Evolutionary conservation across 257 asterid species (phyloP).

Genomic region (Fraxinus americana): DNA sequence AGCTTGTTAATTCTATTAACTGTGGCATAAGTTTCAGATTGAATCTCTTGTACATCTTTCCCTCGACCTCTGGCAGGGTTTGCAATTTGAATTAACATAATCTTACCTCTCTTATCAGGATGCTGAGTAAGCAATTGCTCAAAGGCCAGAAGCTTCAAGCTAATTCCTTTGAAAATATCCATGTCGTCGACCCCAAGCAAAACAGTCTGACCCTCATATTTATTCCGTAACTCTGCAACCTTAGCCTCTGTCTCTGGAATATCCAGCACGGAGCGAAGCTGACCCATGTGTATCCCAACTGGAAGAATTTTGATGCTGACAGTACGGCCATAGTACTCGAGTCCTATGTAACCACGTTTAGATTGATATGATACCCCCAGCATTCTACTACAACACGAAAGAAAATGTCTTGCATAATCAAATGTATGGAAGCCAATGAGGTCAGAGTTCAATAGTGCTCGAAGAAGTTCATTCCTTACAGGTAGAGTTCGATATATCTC

Average conservation of each 20-base stretch:
- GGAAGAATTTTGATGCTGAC: constrained; percentile 85
- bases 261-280: constrained; percentile 62
- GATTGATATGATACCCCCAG: constrained; percentile 78
- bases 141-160: constrained; percentile 75
- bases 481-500: constrained; percentile 88
- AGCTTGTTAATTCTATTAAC: constrained; percentile 58
- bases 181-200: constrained; percentile 87
- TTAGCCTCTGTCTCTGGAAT: constrained; percentile 66
- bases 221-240: constrained; percentile 61
- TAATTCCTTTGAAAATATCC: constrained; percentile 87
- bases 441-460: constrained; percentile 83
- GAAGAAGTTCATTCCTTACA: constrained; percentile 66
- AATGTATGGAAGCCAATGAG: constrained; percentile 83
- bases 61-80: constrained; percentile 94
- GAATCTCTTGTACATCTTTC: constrained; percentile 76
- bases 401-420: constrained; percentile 83
- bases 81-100: constrained; percentile 76
- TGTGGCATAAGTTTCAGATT: constrained; percentile 65
- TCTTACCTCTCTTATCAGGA: constrained; percentile 65
- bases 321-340: constrained; percentile 84
- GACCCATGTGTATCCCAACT: constrained; percentile 83
- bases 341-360: constrained; percentile 80
- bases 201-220: constrained; percentile 52
- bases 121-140: constrained; percentile 70
- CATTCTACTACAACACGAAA: constrained; percentile 87